Evolutionary conservation across 148 eudicot genomes (phyloP), one percentile per base, ranked within the genome.

Genomic region (Salicornia ramosissima): DNA sequence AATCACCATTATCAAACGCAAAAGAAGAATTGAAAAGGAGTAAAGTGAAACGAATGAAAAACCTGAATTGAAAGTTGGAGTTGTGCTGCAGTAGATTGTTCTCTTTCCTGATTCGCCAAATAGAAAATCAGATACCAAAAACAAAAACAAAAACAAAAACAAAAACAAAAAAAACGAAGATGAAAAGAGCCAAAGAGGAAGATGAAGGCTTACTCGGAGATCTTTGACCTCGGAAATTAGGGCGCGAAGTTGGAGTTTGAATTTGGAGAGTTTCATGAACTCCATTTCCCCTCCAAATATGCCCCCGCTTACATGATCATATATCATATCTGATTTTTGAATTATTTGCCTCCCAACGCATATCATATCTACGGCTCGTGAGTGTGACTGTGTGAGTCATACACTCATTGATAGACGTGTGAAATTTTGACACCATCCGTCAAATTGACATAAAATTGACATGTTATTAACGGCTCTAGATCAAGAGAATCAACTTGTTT

Each of bases 201-300:
- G 49, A 50, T 36, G 40, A 36, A 36, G 40, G 54, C 77, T 65
- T 69, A 82, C 90, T 58, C 86, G 82, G 71, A 84, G 87, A 64
- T 82, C 68, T 56, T 73, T 70, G 65, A 78, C 63, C 64, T 84
- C 83, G 56, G 83, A 49, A 34, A 83, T 72, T 65, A 87, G 85
- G 83, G 86, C 68, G 42, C 78, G 82, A 49, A 84, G 91, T 24
- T 87, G 83, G 46, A 84, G 72, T 77, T 77, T 84, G 78, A 83
- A 71, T 64, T 75, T 87, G 5, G 88, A 84, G 31, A 84, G 59
- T 58, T 81, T 83, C 47, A 81, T 61, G 52, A 82, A 34, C 83
- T 83, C 86, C 87, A 82, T 82, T 73, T 78, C 78, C 86, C 77
- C 16, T 18, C 3, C 5, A 9, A 28, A 50, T 26, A 30, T n/a